These are phyloP conservation scores for Phytophthora multivora DNA, from an alignment of 352 stramenopile species.

Conservation along the genomic window DNA sequence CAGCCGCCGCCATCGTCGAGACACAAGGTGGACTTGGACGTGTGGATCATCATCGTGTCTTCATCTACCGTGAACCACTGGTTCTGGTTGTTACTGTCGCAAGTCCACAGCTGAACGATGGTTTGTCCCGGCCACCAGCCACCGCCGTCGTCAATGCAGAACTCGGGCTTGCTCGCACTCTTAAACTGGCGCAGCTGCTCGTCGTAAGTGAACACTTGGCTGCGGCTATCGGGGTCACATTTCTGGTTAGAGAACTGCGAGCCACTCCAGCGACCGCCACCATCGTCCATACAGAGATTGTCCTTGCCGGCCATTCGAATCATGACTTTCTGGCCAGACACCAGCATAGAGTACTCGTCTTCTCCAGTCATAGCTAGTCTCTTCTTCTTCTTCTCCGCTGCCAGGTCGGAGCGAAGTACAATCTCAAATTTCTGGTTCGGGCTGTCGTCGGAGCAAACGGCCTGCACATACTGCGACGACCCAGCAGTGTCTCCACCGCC, in stretches of 20 bases:
- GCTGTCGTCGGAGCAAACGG: constrained; percentile 10
- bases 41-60: constrained; percentile 32
- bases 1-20: constrained; percentile 31
- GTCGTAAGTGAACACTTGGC: constrained; percentile 38
- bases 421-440: constrained; percentile 25
- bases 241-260: constrained; percentile 20
- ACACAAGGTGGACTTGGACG: constrained; percentile 35
- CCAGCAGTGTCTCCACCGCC: constrained; percentile 19
- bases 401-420: constrained; percentile 5
- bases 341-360: constrained; percentile 19
- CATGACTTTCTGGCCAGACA: constrained; percentile 27
- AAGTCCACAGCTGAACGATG: constrained; percentile 22
- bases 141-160: constrained; percentile 37
- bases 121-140: constrained; percentile 9
- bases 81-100: constrained; percentile 27
- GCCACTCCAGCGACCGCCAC: constrained; percentile 26
- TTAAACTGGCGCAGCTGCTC: constrained; percentile 18
- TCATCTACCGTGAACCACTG: constrained; percentile 33
- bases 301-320: constrained; percentile 27
- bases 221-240: constrained; percentile 30
- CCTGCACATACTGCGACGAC: constrained; percentile 6
- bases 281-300: constrained; percentile 43
- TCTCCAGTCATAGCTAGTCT: constrained; percentile 11
- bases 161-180: constrained; percentile 20
- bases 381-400: constrained; percentile 8